Base-by-base conservation (phyloP, 495 filamentous ascomycete species). In the Friedmanniomyces simplex region DNA sequence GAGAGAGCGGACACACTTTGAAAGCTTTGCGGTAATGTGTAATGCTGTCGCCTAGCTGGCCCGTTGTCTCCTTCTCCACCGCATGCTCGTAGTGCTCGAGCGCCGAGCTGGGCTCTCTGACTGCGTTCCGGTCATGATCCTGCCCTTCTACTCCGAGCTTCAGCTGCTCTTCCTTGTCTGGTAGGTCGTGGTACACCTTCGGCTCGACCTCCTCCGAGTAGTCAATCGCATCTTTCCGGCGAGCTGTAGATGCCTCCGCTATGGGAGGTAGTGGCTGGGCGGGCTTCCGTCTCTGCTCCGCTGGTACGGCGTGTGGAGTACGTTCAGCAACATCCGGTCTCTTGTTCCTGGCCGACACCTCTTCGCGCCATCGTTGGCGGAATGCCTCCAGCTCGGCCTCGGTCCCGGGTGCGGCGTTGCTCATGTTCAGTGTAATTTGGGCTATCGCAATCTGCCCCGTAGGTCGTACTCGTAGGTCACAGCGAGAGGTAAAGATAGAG, bases 1-100 rank as follows among this genome's bases (percentile, higher is more conserved):
- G 21, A 4, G 10, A 22, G 58, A 21, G 30, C 25, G 20, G 37
- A 60, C 74, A 32, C 70, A 91, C 88, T 64, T 84, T 79, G 65
- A 91, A 97, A 2, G 93, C 93, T 66, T 88, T 89, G 53, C 93
- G 80, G 67, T 98, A 97, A 59, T 93, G 81, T 58, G 77, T 82
- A 46, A 98, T 65, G 69, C 93, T 96, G 60, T 97, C 93, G 3
- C 93, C 91, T 20, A 97, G 73, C 54, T 78, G 91, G 0, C 93
- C 93, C 56, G 83, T 82, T 0, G 76, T 77, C 71, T 97, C 94
- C 65, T 80, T 87, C 72, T 96, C 88, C 8, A 95, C 89, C 0
- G 91, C 94, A 68, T 79, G 78, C 68, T 97, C 93, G 65, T 94
- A 97, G 68, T 96, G 88, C 65, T 96, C 93, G 39, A 97, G 71